Base-by-base conservation (phyloP, 306 rosid genomes). In the Quercus gilva region DNA sequence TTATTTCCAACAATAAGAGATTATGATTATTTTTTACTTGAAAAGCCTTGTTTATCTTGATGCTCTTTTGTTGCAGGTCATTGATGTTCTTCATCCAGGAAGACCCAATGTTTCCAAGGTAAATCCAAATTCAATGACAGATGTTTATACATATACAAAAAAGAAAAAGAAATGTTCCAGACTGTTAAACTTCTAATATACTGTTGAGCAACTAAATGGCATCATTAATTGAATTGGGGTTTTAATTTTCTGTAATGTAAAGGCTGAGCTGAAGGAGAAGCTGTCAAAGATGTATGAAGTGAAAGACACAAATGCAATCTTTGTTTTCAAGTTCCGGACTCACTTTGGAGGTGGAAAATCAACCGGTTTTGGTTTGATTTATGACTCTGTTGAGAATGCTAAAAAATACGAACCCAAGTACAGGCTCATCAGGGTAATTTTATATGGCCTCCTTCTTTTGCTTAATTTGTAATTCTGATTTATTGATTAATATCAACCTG, bases 331-430 rank as follows among this genome's bases (percentile, higher is more conserved):
- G 84, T 95, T 95, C 87, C 78, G 95, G 28, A 95, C 99, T 19
- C 90, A 95, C 80, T 95, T 95, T 81, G 99, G 99, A 72, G 99
- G 99, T 77, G 98, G 99, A 5, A 95, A 95, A 84, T 91, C 98
- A 3, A 92, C 97, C 10, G 99, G 98, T 7, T 95, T 92, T 59
- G 99, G 99, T 23, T 87, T 95, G 90, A 95, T 95, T 37, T 95
- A 95, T 55, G 99, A 95, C 58, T 81, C 99, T 0, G 94, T 92
- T 21, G 99, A 95, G 18, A 91, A 85, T 17, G 99, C 99, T 0
- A 95, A 95, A 92, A 95, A 91, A 81, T 95, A 78, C 10, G 99
- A 95, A 78, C 99, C 99, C 33, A 95, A 95, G 85, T 91, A 91
- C 86, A 91, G 99, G 76, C 94, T 95, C 14, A 85, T 92, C 84